phyloP scores from a whole-genome alignment of 1,284 basidiomycete genomes.

The Schizophyllum amplum region DNA sequence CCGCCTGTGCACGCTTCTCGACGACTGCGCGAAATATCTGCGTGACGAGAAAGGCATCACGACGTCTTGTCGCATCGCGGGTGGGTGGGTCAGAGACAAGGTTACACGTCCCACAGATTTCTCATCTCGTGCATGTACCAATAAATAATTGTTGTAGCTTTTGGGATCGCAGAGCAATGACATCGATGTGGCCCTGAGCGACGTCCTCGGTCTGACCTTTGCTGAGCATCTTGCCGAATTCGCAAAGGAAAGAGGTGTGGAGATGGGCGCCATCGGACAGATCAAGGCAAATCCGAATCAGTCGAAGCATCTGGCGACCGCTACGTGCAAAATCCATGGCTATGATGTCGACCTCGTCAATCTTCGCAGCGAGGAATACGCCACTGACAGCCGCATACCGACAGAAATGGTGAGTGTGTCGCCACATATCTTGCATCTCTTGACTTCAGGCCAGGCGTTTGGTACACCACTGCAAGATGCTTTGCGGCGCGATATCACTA shows the following conservation, averaged over 20 bases:
- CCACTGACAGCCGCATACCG: slow-evolving; percentile 83
- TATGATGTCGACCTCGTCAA: slow-evolving; percentile 94
- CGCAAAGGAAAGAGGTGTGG: slow-evolving; percentile 42
- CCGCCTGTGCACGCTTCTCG: slow-evolving; percentile 55
- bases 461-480: slow-evolving; percentile 95
- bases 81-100: slow-evolving; percentile 98
- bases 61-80: slow-evolving; percentile 81
- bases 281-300: slow-evolving; percentile 96
- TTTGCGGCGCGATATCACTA: slow-evolving; percentile 85
- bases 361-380: slow-evolving; percentile 88
- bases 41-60: slow-evolving; percentile 39
- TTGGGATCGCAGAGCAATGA: slow-evolving; percentile 82
- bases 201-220: slow-evolving; percentile 89
- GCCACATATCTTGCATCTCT: not conserved
- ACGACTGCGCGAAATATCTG: slow-evolving; percentile 56
- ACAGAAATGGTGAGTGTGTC: slow-evolving; percentile 61
- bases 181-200: slow-evolving; percentile 87
- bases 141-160: slow-evolving; percentile 45
- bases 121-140: slow-evolving; percentile 3
- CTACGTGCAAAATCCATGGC: slow-evolving; percentile 79
- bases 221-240: slow-evolving; percentile 77
- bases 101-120: slow-evolving; percentile 23
- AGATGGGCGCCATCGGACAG: slow-evolving; percentile 61
- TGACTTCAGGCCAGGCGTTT: slow-evolving; percentile 51
- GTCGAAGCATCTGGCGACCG: slow-evolving; percentile 97